Conservation (phyloP, 371 early-diverging fungal species). For the Chytridium lagenaria region DNA sequence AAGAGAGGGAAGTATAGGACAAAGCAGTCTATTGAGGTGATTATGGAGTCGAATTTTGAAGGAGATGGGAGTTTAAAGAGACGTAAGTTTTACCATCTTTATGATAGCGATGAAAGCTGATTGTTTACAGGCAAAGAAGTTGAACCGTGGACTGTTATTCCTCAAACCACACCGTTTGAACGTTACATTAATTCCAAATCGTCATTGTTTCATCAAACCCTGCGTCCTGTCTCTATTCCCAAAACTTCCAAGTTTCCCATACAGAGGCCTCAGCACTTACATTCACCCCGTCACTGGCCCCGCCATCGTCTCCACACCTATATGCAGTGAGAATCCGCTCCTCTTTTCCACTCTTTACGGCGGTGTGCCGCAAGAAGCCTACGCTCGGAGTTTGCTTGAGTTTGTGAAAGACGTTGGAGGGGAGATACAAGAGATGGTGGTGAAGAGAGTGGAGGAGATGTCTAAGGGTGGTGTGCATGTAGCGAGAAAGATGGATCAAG, state of each 20-base stretch:
- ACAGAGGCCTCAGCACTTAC: not conserved
- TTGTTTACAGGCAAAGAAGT: not conserved
- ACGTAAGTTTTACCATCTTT: not conserved
- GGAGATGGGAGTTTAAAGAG: not conserved
- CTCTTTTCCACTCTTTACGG: slow-evolving; percentile 42
- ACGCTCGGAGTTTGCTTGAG: slow-evolving; percentile 65
- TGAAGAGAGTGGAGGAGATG: slow-evolving; percentile 7
- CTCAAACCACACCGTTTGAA: slow-evolving; percentile 6
- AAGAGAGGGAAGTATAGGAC: slow-evolving; percentile 15
- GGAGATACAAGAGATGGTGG: slow-evolving; percentile 6
- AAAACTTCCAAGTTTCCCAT: not conserved
- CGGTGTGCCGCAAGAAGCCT: slow-evolving; percentile 68
- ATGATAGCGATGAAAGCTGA: no score
- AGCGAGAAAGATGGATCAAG: slow-evolving; percentile 14
- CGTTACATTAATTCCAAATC: slow-evolving; percentile 20
- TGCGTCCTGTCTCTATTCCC: slow-evolving; percentile 18
- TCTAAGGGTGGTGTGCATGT: slow-evolving; percentile 34
- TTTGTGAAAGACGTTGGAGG: slow-evolving; percentile 56
- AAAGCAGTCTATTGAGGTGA: slow-evolving; percentile 23
- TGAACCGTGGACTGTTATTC: slow-evolving; percentile 5
- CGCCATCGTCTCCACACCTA: not conserved
- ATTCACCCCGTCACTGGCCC: not conserved
- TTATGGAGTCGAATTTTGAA: not conserved
- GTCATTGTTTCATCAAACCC: slow-evolving; percentile 6
- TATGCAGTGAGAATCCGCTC: not conserved